Conservation (phyloP, 2,329 filamentous ascomycete genomes). For the Diaporthe australafricana region DNA sequence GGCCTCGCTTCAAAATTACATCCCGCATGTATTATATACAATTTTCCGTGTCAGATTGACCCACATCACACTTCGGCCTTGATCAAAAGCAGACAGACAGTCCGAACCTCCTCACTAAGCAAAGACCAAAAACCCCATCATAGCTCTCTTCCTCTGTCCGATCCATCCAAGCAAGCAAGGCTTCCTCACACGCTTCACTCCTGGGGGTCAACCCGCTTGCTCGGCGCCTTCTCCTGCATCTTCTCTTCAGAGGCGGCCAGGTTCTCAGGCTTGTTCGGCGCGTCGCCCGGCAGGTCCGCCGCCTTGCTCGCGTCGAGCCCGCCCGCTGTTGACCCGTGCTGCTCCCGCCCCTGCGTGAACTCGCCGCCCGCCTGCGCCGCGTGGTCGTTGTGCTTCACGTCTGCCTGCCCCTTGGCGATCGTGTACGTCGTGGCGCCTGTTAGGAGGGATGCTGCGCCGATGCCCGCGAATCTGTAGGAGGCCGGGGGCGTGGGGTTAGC, state of each 20-base stretch:
- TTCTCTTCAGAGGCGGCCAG: conserved; percentile 8
- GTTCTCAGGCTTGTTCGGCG: conserved; percentile 12
- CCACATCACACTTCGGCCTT: not conserved
- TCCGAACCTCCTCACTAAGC: too few relatives aligned
- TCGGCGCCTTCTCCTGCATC: conserved; percentile 10
- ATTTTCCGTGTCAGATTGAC: not conserved
- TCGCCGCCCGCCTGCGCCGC: conserved; percentile 20
- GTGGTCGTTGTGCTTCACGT: conserved; percentile 33
- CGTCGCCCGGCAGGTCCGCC: not conserved
- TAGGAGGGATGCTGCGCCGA: conserved; percentile 20
- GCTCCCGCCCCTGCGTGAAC: not conserved
- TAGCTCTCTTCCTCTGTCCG: not conserved
- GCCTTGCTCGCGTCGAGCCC: not conserved
- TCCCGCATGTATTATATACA: not conserved
- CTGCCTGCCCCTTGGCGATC: conserved; percentile 6
- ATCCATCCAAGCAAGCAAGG: not conserved
- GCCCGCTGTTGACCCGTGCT: not conserved
- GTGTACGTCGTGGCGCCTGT: conserved; percentile 21
- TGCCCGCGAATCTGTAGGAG: too few relatives aligned
- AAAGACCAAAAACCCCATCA: not conserved
- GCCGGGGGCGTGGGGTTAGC: too few relatives aligned
- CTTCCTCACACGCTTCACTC: not conserved
- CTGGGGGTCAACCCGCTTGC: conserved; percentile 2
- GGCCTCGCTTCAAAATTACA: not conserved
- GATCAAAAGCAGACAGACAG: not conserved